Evolutionary conservation across 176 grass and related monocot genomes (phyloP).

Genomic region (Paspalum vaginatum): DNA sequence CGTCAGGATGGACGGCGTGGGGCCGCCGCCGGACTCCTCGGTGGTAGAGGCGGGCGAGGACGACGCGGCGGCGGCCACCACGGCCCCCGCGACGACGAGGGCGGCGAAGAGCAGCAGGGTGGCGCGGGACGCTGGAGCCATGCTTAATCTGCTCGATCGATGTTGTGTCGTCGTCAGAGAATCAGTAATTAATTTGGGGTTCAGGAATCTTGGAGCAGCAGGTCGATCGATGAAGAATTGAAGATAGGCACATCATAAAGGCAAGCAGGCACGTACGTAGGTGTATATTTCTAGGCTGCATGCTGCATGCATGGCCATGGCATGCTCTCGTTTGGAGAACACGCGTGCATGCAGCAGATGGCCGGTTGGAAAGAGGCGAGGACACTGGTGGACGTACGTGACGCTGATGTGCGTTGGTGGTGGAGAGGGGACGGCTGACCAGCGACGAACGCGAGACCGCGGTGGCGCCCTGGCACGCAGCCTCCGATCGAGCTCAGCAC

Average conservation of each 20-base stretch:
- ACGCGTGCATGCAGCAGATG: neutral
- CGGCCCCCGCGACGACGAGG: neutral
- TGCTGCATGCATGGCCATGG: neutral
- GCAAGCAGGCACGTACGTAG: neutral
- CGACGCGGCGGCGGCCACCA: neutral
- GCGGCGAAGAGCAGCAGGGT: neutral
- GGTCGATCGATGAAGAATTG: neutral
- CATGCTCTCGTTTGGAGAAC: neutral
- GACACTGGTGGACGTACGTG: neutral
- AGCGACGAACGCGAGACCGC: no score
- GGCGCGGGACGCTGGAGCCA: neutral
- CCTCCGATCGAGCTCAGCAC: no score
- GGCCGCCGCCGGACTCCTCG: neutral
- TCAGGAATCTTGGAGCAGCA: no score
- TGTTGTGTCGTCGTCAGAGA: no score
- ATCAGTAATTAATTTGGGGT: no score
- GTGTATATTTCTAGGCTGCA: neutral
- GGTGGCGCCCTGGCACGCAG: no score
- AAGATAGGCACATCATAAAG: neutral
- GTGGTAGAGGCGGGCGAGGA: neutral
- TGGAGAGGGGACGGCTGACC: constrained; percentile 7
- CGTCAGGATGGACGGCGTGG: constrained; percentile 2
- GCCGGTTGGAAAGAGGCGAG: neutral
- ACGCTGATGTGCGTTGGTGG: neutral
- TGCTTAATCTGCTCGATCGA: neutral